Evolutionary conservation across 1,139 yeast genomes (phyloP), one percentile per base, ranked within the genome.

Genomic region (Torulaspora globosa): DNA sequence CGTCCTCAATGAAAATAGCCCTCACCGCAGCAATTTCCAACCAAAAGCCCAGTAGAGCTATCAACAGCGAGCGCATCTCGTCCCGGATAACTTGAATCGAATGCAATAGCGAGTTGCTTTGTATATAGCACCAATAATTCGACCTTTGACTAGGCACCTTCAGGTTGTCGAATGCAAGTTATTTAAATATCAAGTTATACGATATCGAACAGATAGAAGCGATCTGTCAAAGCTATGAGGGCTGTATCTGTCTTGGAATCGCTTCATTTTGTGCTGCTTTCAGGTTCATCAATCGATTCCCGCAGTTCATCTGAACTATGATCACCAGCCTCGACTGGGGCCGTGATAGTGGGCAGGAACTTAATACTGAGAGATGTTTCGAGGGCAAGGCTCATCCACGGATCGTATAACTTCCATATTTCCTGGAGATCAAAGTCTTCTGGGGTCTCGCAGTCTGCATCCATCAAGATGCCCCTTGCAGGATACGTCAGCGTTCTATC

Each of bases 1-100:
- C 69, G 43, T 67, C 70, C 49, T 67, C 70, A 12, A 57, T 46
- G 41, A 52, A 67, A 5, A 67, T 57, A 1, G 68, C 69, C 11
- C 39, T 35, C 9, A 54, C 59, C 15, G 39, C 31, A 15, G 16
- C 19, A 14, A 16, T 29, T 10, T 29, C 41, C 38, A 39, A 36
- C 30, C 38, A 37, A 15, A 40, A 39, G 35, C 32, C 34, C 34
- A 36, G 28, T 12, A 39, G 27, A 27, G 19, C 28, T 24, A 29
- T 27, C 24, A 43, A 27, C 43, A 40, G 28, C 21, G 28, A 11
- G 26, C 21, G 39, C 46, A 45, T 45, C 3, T 10, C 11, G 34
- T 31, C 34, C 23, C 19, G 14, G n/a, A 11, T 18, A 31, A 31
- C 12, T 3, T 16, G n/a, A 16, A 31, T 12, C n/a, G 4, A 29